Evolutionary conservation across 768 basidiomycete species (phyloP).

Genomic region (Tylopilus felleus): DNA sequence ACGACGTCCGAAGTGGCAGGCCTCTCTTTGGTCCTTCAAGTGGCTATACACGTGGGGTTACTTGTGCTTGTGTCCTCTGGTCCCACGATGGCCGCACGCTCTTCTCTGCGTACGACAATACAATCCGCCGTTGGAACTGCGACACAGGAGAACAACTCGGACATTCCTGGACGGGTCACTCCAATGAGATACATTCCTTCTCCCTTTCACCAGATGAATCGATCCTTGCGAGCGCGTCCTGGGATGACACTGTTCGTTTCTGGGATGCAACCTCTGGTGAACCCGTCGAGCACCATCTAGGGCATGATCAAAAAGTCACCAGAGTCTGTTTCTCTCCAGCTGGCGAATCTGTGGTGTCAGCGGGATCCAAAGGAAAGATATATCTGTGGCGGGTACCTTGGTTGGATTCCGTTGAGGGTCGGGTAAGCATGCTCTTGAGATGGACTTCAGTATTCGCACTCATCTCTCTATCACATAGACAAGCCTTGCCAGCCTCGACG

Average conservation of each 20-base stretch:
- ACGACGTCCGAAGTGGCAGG: not conserved
- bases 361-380: not conserved
- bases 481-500: too few species aligned
- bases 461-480: not conserved
- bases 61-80: too few species aligned
- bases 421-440: not conserved
- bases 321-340: not conserved
- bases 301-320: fast-evolving
- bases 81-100: not conserved
- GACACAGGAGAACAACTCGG: not conserved
- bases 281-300: not conserved
- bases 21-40: too few species aligned
- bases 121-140: slow-evolving; percentile 11
- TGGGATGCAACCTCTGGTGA: slow-evolving; percentile 2
- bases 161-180: not conserved
- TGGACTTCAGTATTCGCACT: too few species aligned
- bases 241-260: slow-evolving; percentile 3
- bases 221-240: slow-evolving; percentile 9
- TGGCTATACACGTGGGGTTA: too few species aligned
- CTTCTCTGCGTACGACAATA: slow-evolving; percentile 2
- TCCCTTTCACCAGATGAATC: slow-evolving; percentile 2
- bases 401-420: not conserved
- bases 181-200: not conserved
- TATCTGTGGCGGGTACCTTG: not conserved
- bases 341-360: not conserved